Evolutionary conservation across 2,329 filamentous ascomycete genomes (phyloP).

Genomic region (Ambrosiella cleistominuta): DNA sequence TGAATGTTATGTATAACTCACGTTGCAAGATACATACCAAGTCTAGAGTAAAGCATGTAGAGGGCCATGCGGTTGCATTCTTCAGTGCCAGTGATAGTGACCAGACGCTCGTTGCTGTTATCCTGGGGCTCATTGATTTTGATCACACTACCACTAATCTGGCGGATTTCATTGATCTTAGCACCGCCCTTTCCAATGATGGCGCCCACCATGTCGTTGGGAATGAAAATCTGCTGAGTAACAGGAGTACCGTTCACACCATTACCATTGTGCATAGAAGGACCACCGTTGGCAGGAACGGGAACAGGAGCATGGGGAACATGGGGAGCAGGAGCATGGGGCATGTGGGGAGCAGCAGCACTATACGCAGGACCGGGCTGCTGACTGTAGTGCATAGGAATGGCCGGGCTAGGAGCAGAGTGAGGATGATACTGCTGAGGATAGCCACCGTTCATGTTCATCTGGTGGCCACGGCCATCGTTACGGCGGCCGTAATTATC

Average conservation of each 20-base stretch:
- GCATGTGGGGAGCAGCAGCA: constrained; percentile 52
- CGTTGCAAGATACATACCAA: constrained; percentile 42
- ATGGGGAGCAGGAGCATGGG: constrained; percentile 51
- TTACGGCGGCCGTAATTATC: constrained; percentile 66
- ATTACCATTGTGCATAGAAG: constrained; percentile 31
- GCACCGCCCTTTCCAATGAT: constrained; percentile 97
- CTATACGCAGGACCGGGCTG: constrained; percentile 60
- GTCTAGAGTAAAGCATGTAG: constrained; percentile 95
- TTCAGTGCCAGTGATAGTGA: constrained; percentile 92
- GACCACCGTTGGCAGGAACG: constrained; percentile 38
- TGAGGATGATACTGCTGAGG: constrained; percentile 56
- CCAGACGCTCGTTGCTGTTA: constrained; percentile 93
- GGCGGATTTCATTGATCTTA: constrained; percentile 98
- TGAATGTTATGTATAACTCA: not conserved
- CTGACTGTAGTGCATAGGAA: constrained; percentile 62
- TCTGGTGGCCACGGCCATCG: constrained; percentile 54
- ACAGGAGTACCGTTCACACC: constrained; percentile 45
- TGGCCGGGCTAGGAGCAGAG: constrained; percentile 43
- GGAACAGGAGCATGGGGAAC: constrained; percentile 33
- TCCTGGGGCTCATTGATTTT: constrained; percentile 99
- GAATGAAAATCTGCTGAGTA: constrained; percentile 97
- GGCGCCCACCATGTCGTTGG: constrained; percentile 97
- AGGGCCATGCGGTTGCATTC: constrained; percentile 99
- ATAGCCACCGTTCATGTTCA: constrained; percentile 53
- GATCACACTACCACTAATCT: constrained; percentile 92